Evolutionary conservation across 192 early-diverging fungal genomes (phyloP).

Genomic region (Umbelopsis sp.): DNA sequence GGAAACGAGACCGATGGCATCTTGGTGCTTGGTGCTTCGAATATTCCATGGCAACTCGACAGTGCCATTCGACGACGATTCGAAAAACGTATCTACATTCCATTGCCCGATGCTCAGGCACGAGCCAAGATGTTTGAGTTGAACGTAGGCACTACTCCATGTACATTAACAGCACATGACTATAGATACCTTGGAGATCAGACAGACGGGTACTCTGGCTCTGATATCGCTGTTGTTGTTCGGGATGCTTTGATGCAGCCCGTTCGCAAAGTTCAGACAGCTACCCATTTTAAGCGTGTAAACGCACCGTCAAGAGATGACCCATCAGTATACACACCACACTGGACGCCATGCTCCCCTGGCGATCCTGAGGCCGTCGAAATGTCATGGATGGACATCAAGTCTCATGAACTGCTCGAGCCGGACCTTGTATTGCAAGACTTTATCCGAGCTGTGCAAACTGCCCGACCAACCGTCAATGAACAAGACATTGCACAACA

Average conservation of each 20-base stretch:
- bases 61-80: conserved; percentile 91
- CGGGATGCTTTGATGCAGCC: conserved; percentile 98
- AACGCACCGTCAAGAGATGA: conserved; percentile 61
- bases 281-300: conserved; percentile 90
- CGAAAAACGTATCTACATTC: conserved; percentile 98
- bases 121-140: conserved; percentile 90
- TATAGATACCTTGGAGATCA: conserved; percentile 73
- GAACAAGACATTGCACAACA: conserved; percentile 79
- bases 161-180: conserved; percentile 72
- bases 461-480: conserved; percentile 82
- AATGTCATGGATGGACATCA: conserved; percentile 87
- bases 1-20: conserved; percentile 96
- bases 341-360: conserved; percentile 93
- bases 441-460: conserved; percentile 82
- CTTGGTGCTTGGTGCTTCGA: conserved; percentile 94
- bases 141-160: conserved; percentile 92
- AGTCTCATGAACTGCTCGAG: conserved; percentile 86
- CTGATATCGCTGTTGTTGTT: conserved; percentile 93
- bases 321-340: conserved; percentile 48
- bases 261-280: conserved; percentile 91
- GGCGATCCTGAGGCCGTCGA: conserved; percentile 87
- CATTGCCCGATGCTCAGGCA: conserved; percentile 88
- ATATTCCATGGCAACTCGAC: conserved; percentile 97
- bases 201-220: conserved; percentile 95
- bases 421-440: conserved; percentile 85